phyloP scores from a whole-genome alignment of 208 protist species.

The Leishmania aethiopica region DNA sequence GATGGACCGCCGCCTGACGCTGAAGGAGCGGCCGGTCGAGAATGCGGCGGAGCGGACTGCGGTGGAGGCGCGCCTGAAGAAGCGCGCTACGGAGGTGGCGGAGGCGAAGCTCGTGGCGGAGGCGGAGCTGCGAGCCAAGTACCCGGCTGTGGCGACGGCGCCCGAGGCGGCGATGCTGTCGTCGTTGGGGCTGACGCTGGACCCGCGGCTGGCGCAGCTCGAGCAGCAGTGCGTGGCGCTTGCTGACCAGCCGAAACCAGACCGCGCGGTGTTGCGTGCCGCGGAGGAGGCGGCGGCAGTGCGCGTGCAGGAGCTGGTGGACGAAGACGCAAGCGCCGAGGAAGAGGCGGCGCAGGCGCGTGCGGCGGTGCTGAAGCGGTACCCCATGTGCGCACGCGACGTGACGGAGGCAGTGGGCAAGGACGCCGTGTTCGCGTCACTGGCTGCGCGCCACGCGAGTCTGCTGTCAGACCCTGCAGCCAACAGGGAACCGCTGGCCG shows the following conservation, averaged over 20 bases:
- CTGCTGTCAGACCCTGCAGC: constrained; percentile 32
- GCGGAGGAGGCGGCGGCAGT: constrained; percentile 24
- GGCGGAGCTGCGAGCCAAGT: constrained; percentile 17
- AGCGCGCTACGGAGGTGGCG: constrained; percentile 32
- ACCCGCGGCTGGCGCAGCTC: constrained; percentile 33
- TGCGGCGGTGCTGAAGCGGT: constrained; percentile 22
- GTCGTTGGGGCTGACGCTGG: constrained; percentile 31
- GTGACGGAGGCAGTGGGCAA: constrained; percentile 45
- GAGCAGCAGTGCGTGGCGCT: constrained; percentile 23
- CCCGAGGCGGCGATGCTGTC: constrained; percentile 28
- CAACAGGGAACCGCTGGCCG: constrained; percentile 18
- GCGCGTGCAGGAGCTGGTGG: constrained; percentile 26
- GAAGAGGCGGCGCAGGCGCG: constrained; percentile 30
- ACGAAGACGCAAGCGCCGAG: constrained; percentile 36
- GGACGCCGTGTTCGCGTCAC: constrained; percentile 42
- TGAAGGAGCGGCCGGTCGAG: constrained; percentile 36
- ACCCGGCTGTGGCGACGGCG: constrained; percentile 5
- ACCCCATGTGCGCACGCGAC: constrained; percentile 56
- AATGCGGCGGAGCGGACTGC: constrained; percentile 21
- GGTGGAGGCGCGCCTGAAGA: constrained; percentile 27
- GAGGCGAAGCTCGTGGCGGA: constrained; percentile 26
- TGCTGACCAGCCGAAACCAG: constrained; percentile 1
- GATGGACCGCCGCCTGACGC: constrained; percentile 27
- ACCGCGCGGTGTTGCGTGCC: constrained; percentile 11
- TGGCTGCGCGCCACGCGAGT: constrained; percentile 21